A percentile compares a stretch with the other conserved stretches of the same genome.
Evolutionary conservation across 768 basidiomycete genomes (phyloP).

Genomic region (Leccinum olivaceopallidum): DNA sequence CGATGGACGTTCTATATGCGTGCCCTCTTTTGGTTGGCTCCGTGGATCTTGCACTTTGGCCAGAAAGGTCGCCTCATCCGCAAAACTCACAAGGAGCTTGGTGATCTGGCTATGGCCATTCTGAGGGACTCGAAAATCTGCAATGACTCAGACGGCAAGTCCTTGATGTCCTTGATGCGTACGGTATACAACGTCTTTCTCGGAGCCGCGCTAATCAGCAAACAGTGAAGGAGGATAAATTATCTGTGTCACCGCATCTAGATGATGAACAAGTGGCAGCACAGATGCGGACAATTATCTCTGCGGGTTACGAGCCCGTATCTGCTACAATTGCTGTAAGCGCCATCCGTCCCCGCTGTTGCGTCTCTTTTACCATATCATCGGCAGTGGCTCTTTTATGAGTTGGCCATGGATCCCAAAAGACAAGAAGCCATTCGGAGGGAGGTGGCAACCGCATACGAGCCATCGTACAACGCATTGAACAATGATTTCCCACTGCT

Average conservation of each 20-base stretch:
- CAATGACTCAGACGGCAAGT: conserved; percentile 45
- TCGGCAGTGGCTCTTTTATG: conserved; percentile 63
- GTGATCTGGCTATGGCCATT: conserved; percentile 50
- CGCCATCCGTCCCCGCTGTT: neutral
- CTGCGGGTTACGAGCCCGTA: conserved; percentile 50
- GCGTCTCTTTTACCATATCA: conserved; percentile 7
- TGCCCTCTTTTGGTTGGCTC: conserved; percentile 61
- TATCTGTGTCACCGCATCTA: conserved; percentile 38
- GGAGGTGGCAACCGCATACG: conserved; percentile 45
- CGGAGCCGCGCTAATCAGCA: conserved; percentile 4
- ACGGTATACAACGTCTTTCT: conserved; percentile 10
- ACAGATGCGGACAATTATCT: conserved; percentile 64
- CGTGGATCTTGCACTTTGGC: conserved; percentile 54
- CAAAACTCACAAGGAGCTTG: conserved; percentile 53
- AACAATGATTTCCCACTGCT: conserved; percentile 52
- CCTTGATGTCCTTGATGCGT: conserved; percentile 58
- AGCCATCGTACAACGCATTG: conserved; percentile 54
- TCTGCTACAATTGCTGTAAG: conserved; percentile 38
- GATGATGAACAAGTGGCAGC: conserved; percentile 53
- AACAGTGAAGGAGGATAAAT: conserved; percentile 45
- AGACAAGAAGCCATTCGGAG: conserved; percentile 58
- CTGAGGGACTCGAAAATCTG: conserved; percentile 53
- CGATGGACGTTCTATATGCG: conserved; percentile 63
- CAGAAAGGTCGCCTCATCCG: conserved; percentile 60
- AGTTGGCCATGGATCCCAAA: conserved; percentile 51